Percentiles rank a stretch among this genome's conserved stretches.
Conservation (phyloP, 768 basidiomycete genomes). For the Boletus subparvulus region DNA sequence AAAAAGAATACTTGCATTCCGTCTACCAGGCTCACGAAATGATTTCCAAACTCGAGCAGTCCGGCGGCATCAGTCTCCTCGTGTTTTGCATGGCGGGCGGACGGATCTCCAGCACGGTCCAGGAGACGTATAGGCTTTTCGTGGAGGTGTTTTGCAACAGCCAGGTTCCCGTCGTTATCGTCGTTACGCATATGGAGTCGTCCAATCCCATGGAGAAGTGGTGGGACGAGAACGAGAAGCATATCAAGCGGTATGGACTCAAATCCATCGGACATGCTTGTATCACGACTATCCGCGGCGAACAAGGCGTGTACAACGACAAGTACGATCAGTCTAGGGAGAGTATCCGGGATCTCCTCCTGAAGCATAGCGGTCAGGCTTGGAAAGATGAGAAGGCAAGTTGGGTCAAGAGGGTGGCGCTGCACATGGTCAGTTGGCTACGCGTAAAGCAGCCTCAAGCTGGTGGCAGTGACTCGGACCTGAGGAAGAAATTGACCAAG, state of each 20-base stretch:
- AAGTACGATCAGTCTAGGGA: constrained; percentile 36
- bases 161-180: constrained; percentile 31
- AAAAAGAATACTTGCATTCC: constrained; percentile 24
- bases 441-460: constrained; percentile 12
- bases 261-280: constrained; percentile 39
- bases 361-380: constrained; percentile 14
- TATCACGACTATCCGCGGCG: constrained; percentile 37
- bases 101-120: constrained; percentile 23
- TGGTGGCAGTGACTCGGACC: constrained; percentile 3
- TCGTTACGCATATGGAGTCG: constrained; percentile 38
- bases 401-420: constrained; percentile 26
- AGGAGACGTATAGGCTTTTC: constrained; percentile 36
- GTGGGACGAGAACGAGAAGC: constrained; percentile 39
- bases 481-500: constrained; percentile 24
- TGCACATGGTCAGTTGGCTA: constrained; percentile 29
- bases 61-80: constrained; percentile 29
- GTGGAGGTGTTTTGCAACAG: constrained; percentile 39
- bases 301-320: too few species aligned
- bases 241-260: constrained; percentile 35
- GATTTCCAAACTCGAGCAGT: constrained; percentile 23
- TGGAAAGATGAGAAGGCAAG: constrained; percentile 28
- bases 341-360: constrained; percentile 20
- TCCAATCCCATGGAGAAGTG: constrained; percentile 36
- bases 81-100: constrained; percentile 33
- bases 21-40: too few species aligned